These are phyloP conservation scores for Phyllosticta citribraziliensis DNA, from an alignment of 2,329 filamentous ascomycete species.

Conservation along the genomic window DNA sequence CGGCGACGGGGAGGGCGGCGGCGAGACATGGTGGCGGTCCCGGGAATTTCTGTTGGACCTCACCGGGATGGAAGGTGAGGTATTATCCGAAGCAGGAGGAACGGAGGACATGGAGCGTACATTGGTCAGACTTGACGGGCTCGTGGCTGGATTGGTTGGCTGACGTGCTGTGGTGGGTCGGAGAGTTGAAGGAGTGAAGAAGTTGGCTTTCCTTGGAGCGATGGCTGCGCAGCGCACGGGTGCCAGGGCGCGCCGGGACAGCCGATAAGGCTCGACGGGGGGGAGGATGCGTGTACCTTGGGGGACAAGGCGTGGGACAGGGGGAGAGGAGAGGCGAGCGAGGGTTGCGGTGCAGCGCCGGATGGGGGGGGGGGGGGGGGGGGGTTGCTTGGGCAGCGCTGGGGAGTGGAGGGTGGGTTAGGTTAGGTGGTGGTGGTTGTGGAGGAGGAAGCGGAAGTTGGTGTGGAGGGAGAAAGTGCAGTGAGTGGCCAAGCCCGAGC, in stretches of 20 bases:
- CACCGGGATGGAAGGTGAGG: conserved; percentile 32
- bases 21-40: conserved; percentile 13
- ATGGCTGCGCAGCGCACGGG: neutral
- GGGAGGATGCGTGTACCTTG: neutral
- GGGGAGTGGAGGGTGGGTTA: neutral
- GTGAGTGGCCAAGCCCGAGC: neutral
- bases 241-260: neutral
- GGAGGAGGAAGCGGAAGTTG: neutral
- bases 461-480: neutral
- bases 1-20: conserved; percentile 12
- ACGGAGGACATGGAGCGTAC: conserved; percentile 33
- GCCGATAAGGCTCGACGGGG: neutral
- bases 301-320: neutral
- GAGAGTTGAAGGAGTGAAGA: conserved; percentile 6
- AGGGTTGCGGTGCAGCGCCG: neutral
- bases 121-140: conserved; percentile 27
- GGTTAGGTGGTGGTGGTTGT: neutral
- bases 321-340: neutral
- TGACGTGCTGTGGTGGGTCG: conserved; percentile 18
- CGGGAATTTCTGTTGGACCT: conserved; percentile 24
- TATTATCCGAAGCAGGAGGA: conserved; percentile 27
- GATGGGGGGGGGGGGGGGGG: too few species aligned
- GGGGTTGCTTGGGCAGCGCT: neutral
- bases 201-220: neutral
- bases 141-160: conserved; percentile 21